phyloP scores from a whole-genome alignment of 2,329 filamentous ascomycete species.

The Lomentospora prolificans region DNA sequence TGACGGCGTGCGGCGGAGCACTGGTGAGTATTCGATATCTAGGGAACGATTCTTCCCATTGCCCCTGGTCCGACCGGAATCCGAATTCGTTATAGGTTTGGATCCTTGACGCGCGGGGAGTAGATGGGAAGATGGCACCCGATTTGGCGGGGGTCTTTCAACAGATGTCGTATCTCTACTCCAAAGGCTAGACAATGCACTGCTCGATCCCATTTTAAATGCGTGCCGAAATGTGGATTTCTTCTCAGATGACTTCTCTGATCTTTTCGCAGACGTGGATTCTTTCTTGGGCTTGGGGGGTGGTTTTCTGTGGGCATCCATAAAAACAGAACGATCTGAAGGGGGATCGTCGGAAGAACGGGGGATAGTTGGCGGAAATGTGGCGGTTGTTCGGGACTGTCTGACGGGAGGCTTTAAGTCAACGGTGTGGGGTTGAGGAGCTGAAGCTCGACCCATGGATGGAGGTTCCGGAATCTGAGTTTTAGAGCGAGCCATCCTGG shows the following conservation, averaged over 20 bases:
- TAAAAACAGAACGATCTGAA: constrained; percentile 27
- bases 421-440: too few relatives aligned
- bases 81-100: too few relatives aligned
- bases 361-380: too few relatives aligned
- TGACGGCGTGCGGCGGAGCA: constrained; percentile 8
- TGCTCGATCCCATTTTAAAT: constrained; percentile 4
- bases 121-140: too few relatives aligned
- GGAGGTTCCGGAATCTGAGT: too few relatives aligned
- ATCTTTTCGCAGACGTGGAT: background rate
- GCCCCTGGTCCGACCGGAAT: background rate
- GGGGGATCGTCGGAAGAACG: too few relatives aligned
- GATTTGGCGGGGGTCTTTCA: background rate
- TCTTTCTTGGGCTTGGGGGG: constrained; percentile 2
- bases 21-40: constrained; percentile 3
- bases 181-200: constrained; percentile 1
- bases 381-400: too few relatives aligned
- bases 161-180: background rate
- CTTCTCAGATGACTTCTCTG: constrained; percentile 1
- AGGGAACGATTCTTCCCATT: background rate
- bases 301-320: background rate
- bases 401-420: too few relatives aligned
- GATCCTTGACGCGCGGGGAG: too few relatives aligned
- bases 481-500: too few relatives aligned
- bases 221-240: constrained; percentile 1
- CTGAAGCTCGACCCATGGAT: too few relatives aligned